phyloP scores from a whole-genome alignment of 225 moss, liverwort and hornwort genomes.

The Ulota crispa region DNA sequence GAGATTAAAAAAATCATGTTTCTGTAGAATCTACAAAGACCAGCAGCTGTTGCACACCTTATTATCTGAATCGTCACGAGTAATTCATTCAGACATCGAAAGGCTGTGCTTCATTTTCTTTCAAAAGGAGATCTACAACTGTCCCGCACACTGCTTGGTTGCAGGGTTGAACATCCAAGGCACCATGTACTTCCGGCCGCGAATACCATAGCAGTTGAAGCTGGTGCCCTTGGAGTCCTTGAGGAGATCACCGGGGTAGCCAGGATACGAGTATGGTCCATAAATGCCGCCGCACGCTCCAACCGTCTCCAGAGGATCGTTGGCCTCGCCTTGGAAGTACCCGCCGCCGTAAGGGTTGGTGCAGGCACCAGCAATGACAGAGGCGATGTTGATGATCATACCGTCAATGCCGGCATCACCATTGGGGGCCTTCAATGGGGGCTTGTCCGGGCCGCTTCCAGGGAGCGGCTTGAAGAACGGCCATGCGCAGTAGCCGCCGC shows the following conservation, averaged over 20 bases:
- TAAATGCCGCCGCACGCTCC: conserved; percentile 46
- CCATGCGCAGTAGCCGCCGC: conserved; percentile 61
- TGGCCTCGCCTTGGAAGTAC: conserved; percentile 35
- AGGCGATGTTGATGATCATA: conserved; percentile 51
- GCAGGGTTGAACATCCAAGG: conserved; percentile 43
- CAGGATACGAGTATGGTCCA: conserved; percentile 31
- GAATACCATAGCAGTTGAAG: conserved; percentile 46
- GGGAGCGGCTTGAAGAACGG: conserved; percentile 39
- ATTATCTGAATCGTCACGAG: background rate
- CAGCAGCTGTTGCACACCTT: background rate
- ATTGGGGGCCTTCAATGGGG: conserved; percentile 46
- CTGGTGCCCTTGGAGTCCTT: conserved; percentile 42
- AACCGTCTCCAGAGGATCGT: conserved; percentile 41
- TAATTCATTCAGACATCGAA: background rate
- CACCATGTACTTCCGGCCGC: conserved; percentile 34
- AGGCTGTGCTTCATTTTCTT: background rate
- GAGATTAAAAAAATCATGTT: background rate
- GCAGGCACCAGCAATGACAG: conserved; percentile 36
- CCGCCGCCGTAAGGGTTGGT: conserved; percentile 47
- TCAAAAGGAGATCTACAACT: background rate
- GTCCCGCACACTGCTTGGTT: conserved; percentile 39
- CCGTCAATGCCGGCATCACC: conserved; percentile 47
- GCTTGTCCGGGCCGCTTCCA: conserved; percentile 34
- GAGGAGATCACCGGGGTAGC: conserved; percentile 42
- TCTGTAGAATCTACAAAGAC: conserved; percentile 15